These are phyloP conservation scores for Chimonanthus praecox DNA, from an alignment of 164 flowering plant species.

Conservation along the genomic window DNA sequence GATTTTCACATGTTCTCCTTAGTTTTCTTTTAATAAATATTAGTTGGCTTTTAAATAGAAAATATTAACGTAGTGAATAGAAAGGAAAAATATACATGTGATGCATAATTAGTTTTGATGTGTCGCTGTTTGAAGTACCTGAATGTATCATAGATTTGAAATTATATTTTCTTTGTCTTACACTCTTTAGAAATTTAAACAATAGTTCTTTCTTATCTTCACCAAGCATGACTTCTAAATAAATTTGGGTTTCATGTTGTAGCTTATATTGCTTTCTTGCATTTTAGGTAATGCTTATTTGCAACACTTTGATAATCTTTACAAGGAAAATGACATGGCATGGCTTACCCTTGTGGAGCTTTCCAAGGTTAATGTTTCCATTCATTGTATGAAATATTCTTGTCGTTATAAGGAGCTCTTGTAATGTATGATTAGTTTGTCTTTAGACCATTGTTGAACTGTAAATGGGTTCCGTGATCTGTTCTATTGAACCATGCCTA, in stretches of 20 bases:
- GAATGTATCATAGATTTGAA: not conserved
- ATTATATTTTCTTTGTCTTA: not conserved
- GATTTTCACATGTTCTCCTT: too few relatives aligned
- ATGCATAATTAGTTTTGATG: too few relatives aligned
- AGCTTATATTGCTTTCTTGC: not conserved
- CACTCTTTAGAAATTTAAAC: not conserved
- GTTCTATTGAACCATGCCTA: too few relatives aligned
- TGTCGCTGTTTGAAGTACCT: not conserved
- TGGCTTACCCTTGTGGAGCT: constrained; percentile 99
- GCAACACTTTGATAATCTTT: constrained; percentile 59
- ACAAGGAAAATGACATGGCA: constrained; percentile 67
- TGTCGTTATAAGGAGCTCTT: too few relatives aligned
- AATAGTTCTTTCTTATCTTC: not conserved
- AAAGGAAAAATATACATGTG: too few relatives aligned
- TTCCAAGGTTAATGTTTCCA: constrained; percentile 63
- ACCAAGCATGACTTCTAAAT: not conserved
- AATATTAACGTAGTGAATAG: too few relatives aligned
- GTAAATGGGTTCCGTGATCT: too few relatives aligned
- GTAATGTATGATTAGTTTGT: too few relatives aligned
- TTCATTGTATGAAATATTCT: not conserved
- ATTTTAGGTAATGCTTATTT: constrained; percentile 71
- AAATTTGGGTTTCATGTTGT: constrained; percentile 9
- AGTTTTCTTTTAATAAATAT: too few relatives aligned
- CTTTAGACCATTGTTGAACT: too few relatives aligned
- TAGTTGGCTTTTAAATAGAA: too few relatives aligned